Evolutionary conservation across 2,329 filamentous ascomycete genomes (phyloP), one percentile per base, ranked within the genome.

Genomic region (Phyllosticta citribraziliensis): DNA sequence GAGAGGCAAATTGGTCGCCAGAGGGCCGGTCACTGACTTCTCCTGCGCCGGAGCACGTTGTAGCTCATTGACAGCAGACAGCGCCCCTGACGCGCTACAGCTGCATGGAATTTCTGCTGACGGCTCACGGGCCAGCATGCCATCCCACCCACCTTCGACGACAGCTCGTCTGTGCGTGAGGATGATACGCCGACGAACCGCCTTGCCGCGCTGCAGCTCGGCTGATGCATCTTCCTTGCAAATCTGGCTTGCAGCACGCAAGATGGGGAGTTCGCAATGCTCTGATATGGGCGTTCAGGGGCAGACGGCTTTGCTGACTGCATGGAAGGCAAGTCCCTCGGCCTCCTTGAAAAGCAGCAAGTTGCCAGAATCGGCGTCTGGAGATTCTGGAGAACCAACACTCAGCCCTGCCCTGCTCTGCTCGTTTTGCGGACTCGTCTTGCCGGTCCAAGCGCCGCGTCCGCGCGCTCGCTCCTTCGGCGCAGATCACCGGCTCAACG

Each of bases 401-500:
- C 40, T 47, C 40, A 47, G 35, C 35, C 35, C 9, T 40, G 35
- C 11, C 17, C n/a, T 6, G 14, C n/a, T 2, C 17, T 47, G 6
- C 14, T 47, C 40, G 52, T 35, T 24, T 30, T 33, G 20, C 14
- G 30, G 40, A 52, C 55, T 40, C 22, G 52, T 59, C 40, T 52
- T 11, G 47, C 12, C 25, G 30, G 52, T 55, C 52, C 47, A 52
- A 55, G 57, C 57, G 57, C 27, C 24, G 17, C 14, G 40, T 47
- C 40, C 14, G 40, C n/a, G 40, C n/a, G 40, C n/a, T 47, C 40
- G 40, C 40, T 47, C 17, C 40, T 22, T 54, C 57, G 57, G 57
- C 57, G 57, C 52, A 40, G 57, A 59, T 59, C 57, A 20, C n/a
- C 55, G 30, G 35, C 35, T 24, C 27, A 25, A 35, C 53, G 58